phyloP scores from a whole-genome alignment of 2,329 filamentous ascomycete genomes.

The Fusarium phyllophilum region DNA sequence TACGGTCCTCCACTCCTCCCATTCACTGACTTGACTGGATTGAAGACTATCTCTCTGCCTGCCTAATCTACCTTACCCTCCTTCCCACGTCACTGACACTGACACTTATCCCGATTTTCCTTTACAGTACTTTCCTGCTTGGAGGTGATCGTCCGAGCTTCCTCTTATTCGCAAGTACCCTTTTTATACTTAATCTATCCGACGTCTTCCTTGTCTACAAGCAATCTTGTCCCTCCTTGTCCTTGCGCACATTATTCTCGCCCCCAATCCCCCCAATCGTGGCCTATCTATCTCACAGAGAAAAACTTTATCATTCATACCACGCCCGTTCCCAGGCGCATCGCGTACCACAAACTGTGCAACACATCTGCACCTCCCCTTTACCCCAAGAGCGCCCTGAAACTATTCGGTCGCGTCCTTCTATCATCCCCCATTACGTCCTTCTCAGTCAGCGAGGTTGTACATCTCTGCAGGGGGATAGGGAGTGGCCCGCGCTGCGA shows the following conservation, averaged over 20 bases:
- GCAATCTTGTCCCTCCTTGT: not conserved
- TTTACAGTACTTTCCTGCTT: not conserved
- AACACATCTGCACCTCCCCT: constrained; percentile 16
- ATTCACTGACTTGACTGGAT: not conserved
- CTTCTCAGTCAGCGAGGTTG: constrained; percentile 12
- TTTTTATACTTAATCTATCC: constrained; percentile 16
- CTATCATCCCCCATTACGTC: not conserved
- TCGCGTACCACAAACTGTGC: constrained; percentile 27
- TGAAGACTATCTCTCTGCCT: not conserved
- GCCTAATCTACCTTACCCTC: not conserved
- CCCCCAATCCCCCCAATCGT: not conserved
- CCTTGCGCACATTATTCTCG: not conserved
- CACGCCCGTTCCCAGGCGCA: constrained; percentile 7
- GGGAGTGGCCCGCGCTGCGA: constrained; percentile 15
- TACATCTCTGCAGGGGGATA: constrained; percentile 34
- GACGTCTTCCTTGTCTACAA: not conserved
- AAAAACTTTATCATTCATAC: constrained; percentile 25
- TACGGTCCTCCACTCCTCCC: constrained; percentile 1
- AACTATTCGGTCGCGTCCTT: constrained; percentile 1
- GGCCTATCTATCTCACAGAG: constrained; percentile 18
- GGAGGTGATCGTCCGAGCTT: constrained; percentile 21
- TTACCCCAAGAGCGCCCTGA: not conserved
- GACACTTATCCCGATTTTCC: not conserved
- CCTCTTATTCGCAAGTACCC: constrained; percentile 9
- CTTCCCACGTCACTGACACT: constrained; percentile 18